phyloP scores from a whole-genome alignment of 2,329 filamentous ascomycete species.

The Alternaria incomplexa region DNA sequence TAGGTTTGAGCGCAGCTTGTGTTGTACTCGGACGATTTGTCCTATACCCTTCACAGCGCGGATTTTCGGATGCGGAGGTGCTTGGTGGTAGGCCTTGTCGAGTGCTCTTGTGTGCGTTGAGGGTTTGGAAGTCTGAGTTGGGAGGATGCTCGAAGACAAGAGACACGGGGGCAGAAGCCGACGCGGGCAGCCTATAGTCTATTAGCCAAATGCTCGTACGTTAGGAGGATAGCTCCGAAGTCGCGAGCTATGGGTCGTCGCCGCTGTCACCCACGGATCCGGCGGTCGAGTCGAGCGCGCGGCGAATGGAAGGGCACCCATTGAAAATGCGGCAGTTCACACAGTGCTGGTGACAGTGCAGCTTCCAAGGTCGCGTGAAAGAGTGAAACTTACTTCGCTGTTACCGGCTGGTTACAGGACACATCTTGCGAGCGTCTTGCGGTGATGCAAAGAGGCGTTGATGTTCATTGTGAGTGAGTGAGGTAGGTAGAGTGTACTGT shows the following conservation, averaged over 20 bases:
- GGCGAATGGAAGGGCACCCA: slow-evolving; percentile 4
- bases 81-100: neutral
- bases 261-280: slow-evolving; percentile 5
- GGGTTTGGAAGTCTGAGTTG: slow-evolving; percentile 1
- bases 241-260: slow-evolving; percentile 2
- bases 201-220: slow-evolving; percentile 9
- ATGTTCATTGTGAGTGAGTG: slow-evolving; percentile 27
- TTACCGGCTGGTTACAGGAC: slow-evolving; percentile 34
- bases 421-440: slow-evolving; percentile 37
- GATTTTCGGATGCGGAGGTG: neutral
- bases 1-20: neutral
- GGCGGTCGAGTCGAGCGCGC: neutral
- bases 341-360: neutral
- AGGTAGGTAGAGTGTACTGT: neutral
- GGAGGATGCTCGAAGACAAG: slow-evolving; percentile 3
- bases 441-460: slow-evolving; percentile 32
- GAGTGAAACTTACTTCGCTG: slow-evolving; percentile 28
- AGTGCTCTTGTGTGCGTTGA: neutral
- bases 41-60: neutral
- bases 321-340: neutral
- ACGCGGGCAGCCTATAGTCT: slow-evolving; percentile 17
- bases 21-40: neutral
- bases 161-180: slow-evolving; percentile 23
- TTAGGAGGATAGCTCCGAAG: neutral
- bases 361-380: neutral